phyloP scores from a whole-genome alignment of 2,329 filamentous ascomycete genomes.

The Sporothrix euskadiensis region DNA sequence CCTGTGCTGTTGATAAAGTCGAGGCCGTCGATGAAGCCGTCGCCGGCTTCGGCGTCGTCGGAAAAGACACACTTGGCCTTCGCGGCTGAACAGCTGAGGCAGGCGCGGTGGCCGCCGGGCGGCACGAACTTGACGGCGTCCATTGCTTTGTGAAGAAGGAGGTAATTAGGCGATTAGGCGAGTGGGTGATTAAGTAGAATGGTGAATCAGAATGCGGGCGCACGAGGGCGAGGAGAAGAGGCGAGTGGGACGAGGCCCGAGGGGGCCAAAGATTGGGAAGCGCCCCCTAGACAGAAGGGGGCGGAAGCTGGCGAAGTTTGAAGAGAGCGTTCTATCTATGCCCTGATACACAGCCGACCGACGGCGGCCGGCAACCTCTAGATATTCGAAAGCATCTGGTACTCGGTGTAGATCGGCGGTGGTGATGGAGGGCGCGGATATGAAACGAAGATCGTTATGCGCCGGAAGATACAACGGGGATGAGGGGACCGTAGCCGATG shows the following conservation, averaged over 20 bases:
- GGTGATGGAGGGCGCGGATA: neutral
- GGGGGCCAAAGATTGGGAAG: conserved; percentile 23
- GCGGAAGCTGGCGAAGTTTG: neutral
- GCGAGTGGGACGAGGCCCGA: conserved; percentile 10
- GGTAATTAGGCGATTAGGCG: neutral
- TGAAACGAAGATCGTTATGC: neutral
- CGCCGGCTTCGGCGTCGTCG: conserved; percentile 28
- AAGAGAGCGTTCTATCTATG: neutral
- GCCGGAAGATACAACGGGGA: neutral
- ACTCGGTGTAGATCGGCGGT: neutral
- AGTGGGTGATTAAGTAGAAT: neutral
- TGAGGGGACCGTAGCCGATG: neutral
- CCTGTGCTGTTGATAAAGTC: conserved; percentile 20
- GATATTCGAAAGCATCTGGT: conserved; percentile 15
- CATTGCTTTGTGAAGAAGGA: conserved; percentile 20
- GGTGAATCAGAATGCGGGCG: conserved; percentile 35
- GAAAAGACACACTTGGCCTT: conserved; percentile 36
- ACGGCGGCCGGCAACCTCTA: conserved; percentile 23
- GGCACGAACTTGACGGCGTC: conserved; percentile 35
- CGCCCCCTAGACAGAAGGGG: conserved; percentile 6
- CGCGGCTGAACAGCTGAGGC: conserved; percentile 34
- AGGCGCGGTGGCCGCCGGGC: conserved; percentile 35
- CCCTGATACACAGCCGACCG: conserved; percentile 19
- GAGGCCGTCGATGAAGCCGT: conserved; percentile 13
- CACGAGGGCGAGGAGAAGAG: neutral